Evolutionary conservation across 2,329 filamentous ascomycete genomes (phyloP).

Genomic region (Xylariomycetidae sp.): DNA sequence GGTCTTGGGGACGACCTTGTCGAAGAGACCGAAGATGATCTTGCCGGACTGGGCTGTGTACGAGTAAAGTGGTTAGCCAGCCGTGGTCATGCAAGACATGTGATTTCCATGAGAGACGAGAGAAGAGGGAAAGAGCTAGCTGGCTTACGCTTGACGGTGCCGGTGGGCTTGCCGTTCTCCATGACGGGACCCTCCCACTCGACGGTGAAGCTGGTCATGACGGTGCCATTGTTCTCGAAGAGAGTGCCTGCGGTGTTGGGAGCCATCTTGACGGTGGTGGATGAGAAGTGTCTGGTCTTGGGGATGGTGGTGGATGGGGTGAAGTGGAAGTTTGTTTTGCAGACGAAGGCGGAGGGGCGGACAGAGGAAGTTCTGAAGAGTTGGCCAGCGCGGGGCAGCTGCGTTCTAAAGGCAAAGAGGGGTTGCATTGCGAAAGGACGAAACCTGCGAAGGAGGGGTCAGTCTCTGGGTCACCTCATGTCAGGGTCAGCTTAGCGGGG

Average conservation of each 20-base stretch:
- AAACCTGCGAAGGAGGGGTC: constrained; percentile 14
- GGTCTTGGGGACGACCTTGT: constrained; percentile 84
- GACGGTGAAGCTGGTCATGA: too few relatives aligned
- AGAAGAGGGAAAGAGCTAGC: constrained; percentile 12
- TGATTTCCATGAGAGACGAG: neutral
- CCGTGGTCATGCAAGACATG: neutral
- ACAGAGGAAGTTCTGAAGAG: constrained; percentile 31
- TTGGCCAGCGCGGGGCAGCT: constrained; percentile 17
- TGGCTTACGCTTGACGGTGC: constrained; percentile 53
- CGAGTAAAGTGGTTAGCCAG: too few relatives aligned
- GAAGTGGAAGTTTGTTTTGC: constrained; percentile 31
- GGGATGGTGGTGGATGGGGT: constrained; percentile 18
- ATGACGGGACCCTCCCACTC: constrained; percentile 68
- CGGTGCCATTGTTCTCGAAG: too few relatives aligned
- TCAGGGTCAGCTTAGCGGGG: too few relatives aligned
- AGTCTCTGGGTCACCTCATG: constrained; percentile 13
- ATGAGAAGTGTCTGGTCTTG: constrained; percentile 41
- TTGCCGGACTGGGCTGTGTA: constrained; percentile 64
- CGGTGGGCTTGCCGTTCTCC: constrained; percentile 50
- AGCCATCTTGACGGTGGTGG: constrained; percentile 68
- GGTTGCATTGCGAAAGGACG: too few relatives aligned
- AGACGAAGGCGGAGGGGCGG: constrained; percentile 15
- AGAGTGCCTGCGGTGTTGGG: too few relatives aligned
- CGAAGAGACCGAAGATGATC: constrained; percentile 85
- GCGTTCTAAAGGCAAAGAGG: constrained; percentile 1